Conservation (phyloP, 306 rosid genomes). For the Amphicarpaea edgeworthii region DNA sequence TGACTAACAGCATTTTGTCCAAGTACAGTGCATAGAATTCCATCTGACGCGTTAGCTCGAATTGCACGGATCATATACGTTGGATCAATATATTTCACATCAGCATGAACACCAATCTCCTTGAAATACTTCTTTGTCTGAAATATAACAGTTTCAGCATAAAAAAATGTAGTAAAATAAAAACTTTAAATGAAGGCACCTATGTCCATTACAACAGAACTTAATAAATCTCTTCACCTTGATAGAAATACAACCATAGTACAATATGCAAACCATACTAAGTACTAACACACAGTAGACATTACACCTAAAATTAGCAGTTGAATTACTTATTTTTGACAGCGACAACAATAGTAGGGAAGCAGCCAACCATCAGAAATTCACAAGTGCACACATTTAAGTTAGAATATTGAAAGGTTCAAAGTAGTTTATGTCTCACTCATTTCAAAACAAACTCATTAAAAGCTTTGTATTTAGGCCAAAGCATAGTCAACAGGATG, state of each 20-base stretch:
- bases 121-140: slow-evolving; percentile 80
- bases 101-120: slow-evolving; percentile 82
- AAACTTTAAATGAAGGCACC: neutral
- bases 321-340: neutral
- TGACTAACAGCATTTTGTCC: slow-evolving; percentile 97
- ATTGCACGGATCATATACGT: slow-evolving; percentile 97
- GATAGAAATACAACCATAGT: neutral
- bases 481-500: neutral
- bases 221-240: neutral
- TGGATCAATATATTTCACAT: slow-evolving; percentile 95
- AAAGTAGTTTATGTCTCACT: neutral
- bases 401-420: slow-evolving; percentile 4
- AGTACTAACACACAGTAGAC: neutral
- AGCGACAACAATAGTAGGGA: neutral
- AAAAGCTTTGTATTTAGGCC: slow-evolving; percentile 11
- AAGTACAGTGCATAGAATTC: slow-evolving; percentile 91
- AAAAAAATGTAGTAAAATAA: neutral
- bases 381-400: neutral
- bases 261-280: slow-evolving; percentile 5
- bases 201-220: slow-evolving; percentile 28
- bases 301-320: neutral
- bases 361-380: neutral
- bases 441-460: neutral
- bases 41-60: slow-evolving; percentile 99
- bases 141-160: slow-evolving; percentile 37